Evolutionary conservation across 768 basidiomycete genomes (phyloP), one percentile per base, ranked within the genome.

Genomic region (Candolleomyces aberdarensis): DNA sequence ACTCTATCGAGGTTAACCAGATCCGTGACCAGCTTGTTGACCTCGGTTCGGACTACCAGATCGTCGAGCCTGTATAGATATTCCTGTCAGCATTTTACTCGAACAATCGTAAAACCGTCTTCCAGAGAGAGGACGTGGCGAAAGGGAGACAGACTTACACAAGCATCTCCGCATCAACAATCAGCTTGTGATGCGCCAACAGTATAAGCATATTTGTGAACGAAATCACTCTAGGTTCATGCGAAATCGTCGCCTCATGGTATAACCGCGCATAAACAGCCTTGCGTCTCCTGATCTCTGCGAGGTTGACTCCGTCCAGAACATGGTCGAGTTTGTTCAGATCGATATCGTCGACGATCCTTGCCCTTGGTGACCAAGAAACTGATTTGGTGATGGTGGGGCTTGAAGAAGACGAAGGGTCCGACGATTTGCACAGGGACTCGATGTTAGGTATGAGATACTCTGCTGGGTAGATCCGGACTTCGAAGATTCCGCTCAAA

Each of bases 201-300:
- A 98, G 75, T 39, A 91, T 70, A 3, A 98, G 81, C 92, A 96
- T 96, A 49, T 86, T 84, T 0, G 87, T 92, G 78, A 98, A 98
- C 22, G 92, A 91, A 62, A 98, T 93, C 56, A 85, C 81, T 1
- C 86, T 85, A 36, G 80, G 82, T 62, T 89, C 83, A 63, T 87
- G 85, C 3, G 86, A 82, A 36, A 95, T 83, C 64, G 71, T 79
- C 2, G 96, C 95, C 77, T 98, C 96, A 68, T 96, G 90, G 66
- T 89, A 94, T 1, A 98, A 75, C 20, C 89, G 82, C 65, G 83
- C 85, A 69, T 91, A 96, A 20, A 87, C 75, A 3, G 80, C 81
- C 64, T 89, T 83, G 46, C 94, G 83, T 65, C 83, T 82, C 58
- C 87, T 78, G 63, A 94, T 84, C 43, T 75, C 76, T 7, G 68